Base-by-base conservation (phyloP, 495 filamentous ascomycete genomes). In the Aspergillus taichungensis region DNA sequence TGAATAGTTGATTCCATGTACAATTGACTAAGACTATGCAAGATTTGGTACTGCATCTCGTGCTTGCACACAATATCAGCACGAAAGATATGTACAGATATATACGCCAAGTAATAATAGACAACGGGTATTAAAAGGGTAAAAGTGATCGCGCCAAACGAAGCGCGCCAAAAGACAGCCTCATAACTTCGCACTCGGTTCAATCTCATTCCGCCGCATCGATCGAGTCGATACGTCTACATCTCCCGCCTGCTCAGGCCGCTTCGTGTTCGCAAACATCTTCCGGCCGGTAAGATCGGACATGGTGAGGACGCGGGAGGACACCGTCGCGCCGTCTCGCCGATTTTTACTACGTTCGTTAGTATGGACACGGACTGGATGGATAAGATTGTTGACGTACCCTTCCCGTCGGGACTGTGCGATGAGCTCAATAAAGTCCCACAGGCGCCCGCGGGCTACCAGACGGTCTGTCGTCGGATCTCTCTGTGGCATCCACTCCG, bases 341-440 rank as follows among this genome's bases (percentile, higher is more conserved):
- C 92, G 66, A 64, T 96, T 95, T 78, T 96, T 97, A 6, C 70
- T 74, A 38, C 8, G 9, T 11, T 9, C 8, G 33, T 46, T 41
- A 47, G 46, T 40, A 32, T 33, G 40, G 28, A 30, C 14, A 9
- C 32, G 5, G 2, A 3, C 14, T 37, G 24, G 9, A 1, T 31
- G 11, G 13, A 3, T 28, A 1, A 8, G 7, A n/a, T 8, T 6
- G 10, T 3, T 12, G 40, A 67, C 68, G 53, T n/a, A 76, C 73
- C 92, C 92, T 69, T 96, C 92, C 31, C 90, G 73, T 47, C 92
- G 64, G 32, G 79, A 85, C 39, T 79, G 74, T 6, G 88, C 85
- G 38, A 98, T 95, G 54, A 78, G 75, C 62, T 95, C 90, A 6
- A 83, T 87, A 52, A 95, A 95, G 31, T 85, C 78, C 92, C 92